These are phyloP conservation scores for Polygonum aviculare DNA, from an alignment of 148 eudicot genomes.

Conservation along the genomic window DNA sequence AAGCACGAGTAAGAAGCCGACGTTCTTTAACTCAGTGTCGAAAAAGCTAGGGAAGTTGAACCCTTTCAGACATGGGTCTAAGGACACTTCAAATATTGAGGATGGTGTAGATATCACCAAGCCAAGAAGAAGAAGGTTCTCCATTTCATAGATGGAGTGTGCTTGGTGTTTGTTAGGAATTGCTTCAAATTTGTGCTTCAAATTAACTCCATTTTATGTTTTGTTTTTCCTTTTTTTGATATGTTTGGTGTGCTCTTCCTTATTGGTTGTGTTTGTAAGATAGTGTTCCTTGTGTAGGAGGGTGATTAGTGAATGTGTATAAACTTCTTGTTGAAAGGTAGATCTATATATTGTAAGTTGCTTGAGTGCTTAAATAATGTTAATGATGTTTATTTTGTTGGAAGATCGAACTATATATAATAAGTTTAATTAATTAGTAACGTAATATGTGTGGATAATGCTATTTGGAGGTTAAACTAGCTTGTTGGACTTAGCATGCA, in stretches of 20 bases:
- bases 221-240: not conserved
- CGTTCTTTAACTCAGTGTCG: constrained; percentile 80
- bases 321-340: constrained; percentile 6
- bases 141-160: constrained; percentile 41
- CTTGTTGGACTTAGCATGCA: too few relatives aligned
- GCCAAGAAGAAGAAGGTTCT: constrained; percentile 89
- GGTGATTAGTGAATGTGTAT: not conserved
- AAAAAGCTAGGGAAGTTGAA: constrained; percentile 79
- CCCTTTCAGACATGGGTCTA: constrained; percentile 87
- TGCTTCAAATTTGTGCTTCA: not conserved
- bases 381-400: too few relatives aligned
- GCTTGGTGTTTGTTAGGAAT: not conserved
- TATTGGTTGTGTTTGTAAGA: not conserved
- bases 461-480: too few relatives aligned
- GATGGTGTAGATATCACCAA: constrained; percentile 56
- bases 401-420: too few relatives aligned
- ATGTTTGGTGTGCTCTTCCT: not conserved
- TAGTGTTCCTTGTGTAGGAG: constrained; percentile 5
- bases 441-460: too few relatives aligned
- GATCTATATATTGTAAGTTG: constrained; percentile 1
- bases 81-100: constrained; percentile 68
- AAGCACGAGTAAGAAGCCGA: constrained; percentile 27
- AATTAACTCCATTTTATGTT: not conserved
- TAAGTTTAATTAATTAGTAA: too few relatives aligned
- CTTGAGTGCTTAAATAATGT: not conserved